Evolutionary conservation across 148 eudicot species (phyloP).

Genomic region (Rhododendron molle): DNA sequence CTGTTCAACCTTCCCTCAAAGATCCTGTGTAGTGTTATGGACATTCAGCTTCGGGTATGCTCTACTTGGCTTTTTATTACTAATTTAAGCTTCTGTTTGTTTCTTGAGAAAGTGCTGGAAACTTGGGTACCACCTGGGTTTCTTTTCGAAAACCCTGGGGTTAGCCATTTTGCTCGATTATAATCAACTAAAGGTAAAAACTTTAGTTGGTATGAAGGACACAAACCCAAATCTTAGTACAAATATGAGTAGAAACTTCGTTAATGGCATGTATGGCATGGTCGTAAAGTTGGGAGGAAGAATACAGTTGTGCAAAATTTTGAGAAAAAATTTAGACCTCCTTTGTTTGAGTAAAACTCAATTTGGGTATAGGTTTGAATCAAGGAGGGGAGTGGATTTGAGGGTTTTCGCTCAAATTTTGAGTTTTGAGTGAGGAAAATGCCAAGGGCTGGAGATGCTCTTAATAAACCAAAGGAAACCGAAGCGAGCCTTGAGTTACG

Average conservation of each 20-base stretch:
- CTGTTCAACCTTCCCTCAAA: conserved; percentile 61
- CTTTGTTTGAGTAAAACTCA: background rate
- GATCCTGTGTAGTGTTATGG: conserved; percentile 76
- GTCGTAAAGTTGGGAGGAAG: background rate
- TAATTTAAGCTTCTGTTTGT: conserved; percentile 11
- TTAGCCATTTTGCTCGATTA: background rate
- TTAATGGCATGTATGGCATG: background rate
- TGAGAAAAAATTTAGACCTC: background rate
- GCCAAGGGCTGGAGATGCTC: background rate
- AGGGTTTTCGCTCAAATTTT: background rate
- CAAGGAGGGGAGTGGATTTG: background rate
- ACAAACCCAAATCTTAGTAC: background rate
- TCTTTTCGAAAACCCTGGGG: background rate
- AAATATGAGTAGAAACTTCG: background rate
- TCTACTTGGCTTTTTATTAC: background rate
- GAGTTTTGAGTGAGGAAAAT: background rate
- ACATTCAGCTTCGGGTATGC: conserved; percentile 63
- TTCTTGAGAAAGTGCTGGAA: background rate
- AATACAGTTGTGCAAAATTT: background rate
- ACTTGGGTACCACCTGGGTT: background rate
- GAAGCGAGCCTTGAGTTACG: background rate
- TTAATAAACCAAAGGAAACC: background rate
- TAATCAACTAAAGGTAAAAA: background rate
- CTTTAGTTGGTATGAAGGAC: background rate
- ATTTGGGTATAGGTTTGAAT: background rate